Percentiles rank a stretch among this genome's conserved stretches.
phyloP scores from a whole-genome alignment of 2,329 filamentous ascomycete genomes.

The Leptographium lundbergii region DNA sequence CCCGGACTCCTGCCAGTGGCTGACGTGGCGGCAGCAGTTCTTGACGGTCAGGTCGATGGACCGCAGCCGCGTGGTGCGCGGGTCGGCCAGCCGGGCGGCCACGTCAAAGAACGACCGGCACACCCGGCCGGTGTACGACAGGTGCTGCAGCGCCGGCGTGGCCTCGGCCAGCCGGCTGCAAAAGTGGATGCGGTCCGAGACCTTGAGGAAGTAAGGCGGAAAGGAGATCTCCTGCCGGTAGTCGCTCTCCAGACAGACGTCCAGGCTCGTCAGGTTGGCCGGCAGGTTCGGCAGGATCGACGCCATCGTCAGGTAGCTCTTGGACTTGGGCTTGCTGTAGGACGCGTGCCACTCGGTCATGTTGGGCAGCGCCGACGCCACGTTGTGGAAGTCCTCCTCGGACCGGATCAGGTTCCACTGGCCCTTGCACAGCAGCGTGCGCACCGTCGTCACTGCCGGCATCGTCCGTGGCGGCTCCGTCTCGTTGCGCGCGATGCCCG shows the following conservation, averaged over 20 bases:
- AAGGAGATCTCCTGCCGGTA: slow-evolving; percentile 52
- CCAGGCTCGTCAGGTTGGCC: slow-evolving; percentile 45
- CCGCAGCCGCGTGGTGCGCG: slow-evolving; percentile 40
- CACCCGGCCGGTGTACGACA: slow-evolving; percentile 60
- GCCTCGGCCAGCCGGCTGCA: slow-evolving; percentile 50
- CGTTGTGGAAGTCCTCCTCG: slow-evolving; percentile 46
- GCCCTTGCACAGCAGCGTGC: slow-evolving; percentile 58
- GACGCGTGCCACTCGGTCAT: slow-evolving; percentile 51
- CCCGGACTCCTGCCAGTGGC: slow-evolving; percentile 47
- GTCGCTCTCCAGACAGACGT: slow-evolving; percentile 59
- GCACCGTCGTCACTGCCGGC: slow-evolving; percentile 37
- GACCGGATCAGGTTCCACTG: slow-evolving; percentile 66
- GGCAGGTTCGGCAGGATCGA: slow-evolving; percentile 48
- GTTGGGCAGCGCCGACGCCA: slow-evolving; percentile 51
- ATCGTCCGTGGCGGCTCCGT: slow-evolving; percentile 10
- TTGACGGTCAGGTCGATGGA: slow-evolving; percentile 62
- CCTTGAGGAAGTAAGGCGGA: slow-evolving; percentile 48
- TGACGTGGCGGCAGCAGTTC: slow-evolving; percentile 52
- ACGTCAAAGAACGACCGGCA: slow-evolving; percentile 57
- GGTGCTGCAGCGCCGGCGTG: slow-evolving; percentile 49
- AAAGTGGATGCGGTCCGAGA: slow-evolving; percentile 47
- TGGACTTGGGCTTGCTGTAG: slow-evolving; percentile 60
- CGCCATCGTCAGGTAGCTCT: slow-evolving; percentile 59
- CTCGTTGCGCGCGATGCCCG: not conserved
- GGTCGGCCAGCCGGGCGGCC: slow-evolving; percentile 35